These are phyloP conservation scores for Exophiala calicioides DNA, from an alignment of 2,329 filamentous ascomycete genomes.

Conservation along the genomic window DNA sequence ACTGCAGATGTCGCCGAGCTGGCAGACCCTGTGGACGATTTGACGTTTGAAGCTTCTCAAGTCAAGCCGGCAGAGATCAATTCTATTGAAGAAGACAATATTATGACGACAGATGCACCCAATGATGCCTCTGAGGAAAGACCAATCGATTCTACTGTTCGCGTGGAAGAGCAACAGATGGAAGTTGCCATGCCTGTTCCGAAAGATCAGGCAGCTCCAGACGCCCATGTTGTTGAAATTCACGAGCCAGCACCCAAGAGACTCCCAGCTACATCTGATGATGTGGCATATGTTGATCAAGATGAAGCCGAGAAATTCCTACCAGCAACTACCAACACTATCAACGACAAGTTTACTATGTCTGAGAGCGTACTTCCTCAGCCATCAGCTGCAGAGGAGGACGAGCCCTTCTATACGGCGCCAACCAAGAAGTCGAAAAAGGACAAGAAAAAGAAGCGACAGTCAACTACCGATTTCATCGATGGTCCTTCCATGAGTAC, in stretches of 20 bases:
- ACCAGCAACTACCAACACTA: too few relatives aligned
- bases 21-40: not conserved
- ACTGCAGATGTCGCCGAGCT: not conserved
- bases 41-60: not conserved
- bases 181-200: too few relatives aligned
- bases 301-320: too few relatives aligned
- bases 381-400: conserved; percentile 7
- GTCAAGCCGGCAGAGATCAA: not conserved
- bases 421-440: conserved; percentile 19
- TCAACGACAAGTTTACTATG: too few relatives aligned
- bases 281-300: too few relatives aligned
- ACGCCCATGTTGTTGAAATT: too few relatives aligned
- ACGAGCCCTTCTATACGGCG: conserved; percentile 10
- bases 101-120: not conserved
- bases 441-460: conserved; percentile 29
- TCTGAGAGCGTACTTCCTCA: too few relatives aligned
- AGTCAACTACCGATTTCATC: conserved; percentile 8
- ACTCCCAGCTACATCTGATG: too few relatives aligned
- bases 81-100: not conserved
- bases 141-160: not conserved
- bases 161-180: not conserved
- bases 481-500: not conserved
- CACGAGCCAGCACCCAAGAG: too few relatives aligned
- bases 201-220: too few relatives aligned
- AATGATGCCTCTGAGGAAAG: not conserved